phyloP scores from a whole-genome alignment of 495 filamentous ascomycete genomes.

The Tetracladium setigerum region DNA sequence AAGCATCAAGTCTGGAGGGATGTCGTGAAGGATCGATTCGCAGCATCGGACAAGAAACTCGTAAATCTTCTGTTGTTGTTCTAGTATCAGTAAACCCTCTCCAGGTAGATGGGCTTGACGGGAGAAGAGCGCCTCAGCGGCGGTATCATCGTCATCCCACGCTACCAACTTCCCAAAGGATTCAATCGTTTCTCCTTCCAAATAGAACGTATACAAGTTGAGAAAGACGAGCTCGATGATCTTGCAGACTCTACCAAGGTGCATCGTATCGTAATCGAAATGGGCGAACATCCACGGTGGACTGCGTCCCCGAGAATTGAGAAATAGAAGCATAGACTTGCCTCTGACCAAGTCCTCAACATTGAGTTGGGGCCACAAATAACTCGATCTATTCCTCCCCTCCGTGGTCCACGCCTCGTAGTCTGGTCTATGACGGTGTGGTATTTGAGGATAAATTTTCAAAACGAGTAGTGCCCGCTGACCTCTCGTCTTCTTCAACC shows the following conservation, averaged over 20 bases:
- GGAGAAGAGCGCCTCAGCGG: slow-evolving; percentile 24
- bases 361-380: slow-evolving; percentile 49
- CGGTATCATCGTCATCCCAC: slow-evolving; percentile 33
- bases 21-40: slow-evolving; percentile 32
- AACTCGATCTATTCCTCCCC: slow-evolving; percentile 26
- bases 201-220: slow-evolving; percentile 30
- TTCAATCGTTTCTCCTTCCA: slow-evolving; percentile 27
- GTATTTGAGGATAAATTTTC: slow-evolving; percentile 26
- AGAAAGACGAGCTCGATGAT: slow-evolving; percentile 27
- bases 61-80: slow-evolving; percentile 32
- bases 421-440: slow-evolving; percentile 40
- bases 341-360: slow-evolving; percentile 43
- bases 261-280: slow-evolving; percentile 24
- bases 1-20: slow-evolving; percentile 16
- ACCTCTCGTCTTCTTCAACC: slow-evolving; percentile 34
- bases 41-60: slow-evolving; percentile 33
- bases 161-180: slow-evolving; percentile 34
- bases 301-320: slow-evolving; percentile 40
- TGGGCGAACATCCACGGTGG: slow-evolving; percentile 30
- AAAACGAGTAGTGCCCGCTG: slow-evolving; percentile 30
- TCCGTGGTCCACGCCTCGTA: slow-evolving; percentile 25
- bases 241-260: slow-evolving; percentile 21
- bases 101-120: slow-evolving; percentile 28
- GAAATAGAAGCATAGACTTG: slow-evolving; percentile 35
- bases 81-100: slow-evolving; percentile 32